phyloP scores from a whole-genome alignment of 164 flowering plant species.

The Aristolochia californica region DNA sequence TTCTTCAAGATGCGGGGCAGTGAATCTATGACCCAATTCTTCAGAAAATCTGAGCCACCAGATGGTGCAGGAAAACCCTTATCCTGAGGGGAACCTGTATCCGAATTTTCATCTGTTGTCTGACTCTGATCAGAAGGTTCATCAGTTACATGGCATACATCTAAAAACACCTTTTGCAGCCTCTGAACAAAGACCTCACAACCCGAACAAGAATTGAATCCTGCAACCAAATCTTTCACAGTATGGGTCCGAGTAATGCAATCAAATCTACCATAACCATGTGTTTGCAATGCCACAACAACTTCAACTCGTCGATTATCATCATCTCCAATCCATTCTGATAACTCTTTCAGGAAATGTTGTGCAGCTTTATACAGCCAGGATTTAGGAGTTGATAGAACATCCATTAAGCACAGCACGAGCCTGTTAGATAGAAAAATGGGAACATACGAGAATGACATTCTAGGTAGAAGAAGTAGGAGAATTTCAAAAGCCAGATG shows the following conservation, averaged over 20 bases:
- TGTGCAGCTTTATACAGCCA: conserved; percentile 84
- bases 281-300: conserved; percentile 69
- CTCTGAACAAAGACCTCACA: conserved; percentile 64
- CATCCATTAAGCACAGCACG: conserved; percentile 81
- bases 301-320: conserved; percentile 67
- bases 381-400: conserved; percentile 67
- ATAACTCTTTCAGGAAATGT: conserved; percentile 52
- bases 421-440: conserved; percentile 60
- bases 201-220: conserved; percentile 65
- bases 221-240: conserved; percentile 55
- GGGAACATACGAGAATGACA: conserved; percentile 59
- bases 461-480: conserved; percentile 66
- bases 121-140: conserved; percentile 96
- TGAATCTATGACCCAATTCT: conserved; percentile 78
- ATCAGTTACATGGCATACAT: conserved; percentile 55
- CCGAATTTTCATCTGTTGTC: conserved; percentile 89
- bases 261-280: conserved; percentile 82
- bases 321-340: conserved; percentile 49
- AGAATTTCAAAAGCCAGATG: conserved; percentile 77
- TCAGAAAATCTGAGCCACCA: conserved; percentile 50
- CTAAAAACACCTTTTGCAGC: conserved; percentile 67
- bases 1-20: conserved; percentile 60
- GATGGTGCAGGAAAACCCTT: conserved; percentile 38
- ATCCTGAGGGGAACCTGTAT: conserved; percentile 62
- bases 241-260: conserved; percentile 57